Conservation (phyloP, 192 early-diverging fungal species). For the Haplosporangium gracile region DNA sequence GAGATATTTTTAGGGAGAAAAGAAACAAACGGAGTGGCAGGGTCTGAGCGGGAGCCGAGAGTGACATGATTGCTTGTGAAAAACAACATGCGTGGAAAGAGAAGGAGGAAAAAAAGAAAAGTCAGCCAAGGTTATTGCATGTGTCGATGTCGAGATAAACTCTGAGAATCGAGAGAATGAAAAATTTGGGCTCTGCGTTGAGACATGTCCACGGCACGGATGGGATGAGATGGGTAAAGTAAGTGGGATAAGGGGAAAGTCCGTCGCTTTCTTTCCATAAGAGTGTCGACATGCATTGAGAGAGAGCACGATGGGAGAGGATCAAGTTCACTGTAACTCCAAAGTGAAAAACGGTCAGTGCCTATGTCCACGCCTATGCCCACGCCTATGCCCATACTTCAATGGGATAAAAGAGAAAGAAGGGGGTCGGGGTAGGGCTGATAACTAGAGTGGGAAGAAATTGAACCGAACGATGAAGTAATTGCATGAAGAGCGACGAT, state of each 20-base stretch:
- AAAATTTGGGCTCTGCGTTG: not conserved
- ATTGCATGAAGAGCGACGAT: no score
- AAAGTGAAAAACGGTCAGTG: no score
- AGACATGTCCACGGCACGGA: not conserved
- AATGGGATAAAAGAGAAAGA: no score
- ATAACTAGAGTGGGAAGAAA: no score
- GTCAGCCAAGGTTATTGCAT: not conserved
- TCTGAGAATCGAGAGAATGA: not conserved
- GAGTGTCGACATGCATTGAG: no score
- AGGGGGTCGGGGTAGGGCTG: no score
- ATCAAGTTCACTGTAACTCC: no score
- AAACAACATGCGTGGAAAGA: not conserved
- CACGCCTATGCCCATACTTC: no score
- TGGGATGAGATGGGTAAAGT: not conserved
- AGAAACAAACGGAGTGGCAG: not conserved
- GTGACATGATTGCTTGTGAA: not conserved
- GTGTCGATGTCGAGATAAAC: not conserved
- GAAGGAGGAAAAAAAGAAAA: not conserved
- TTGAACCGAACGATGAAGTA: no score
- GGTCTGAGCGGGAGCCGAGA: constrained; percentile 14
- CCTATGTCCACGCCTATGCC: no score
- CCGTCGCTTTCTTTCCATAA: not conserved
- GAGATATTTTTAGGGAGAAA: constrained; percentile 7
- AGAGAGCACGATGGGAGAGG: no score
- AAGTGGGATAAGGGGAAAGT: not conserved